phyloP scores from a whole-genome alignment of 768 basidiomycete species.

The Artomyces pyxidatus region DNA sequence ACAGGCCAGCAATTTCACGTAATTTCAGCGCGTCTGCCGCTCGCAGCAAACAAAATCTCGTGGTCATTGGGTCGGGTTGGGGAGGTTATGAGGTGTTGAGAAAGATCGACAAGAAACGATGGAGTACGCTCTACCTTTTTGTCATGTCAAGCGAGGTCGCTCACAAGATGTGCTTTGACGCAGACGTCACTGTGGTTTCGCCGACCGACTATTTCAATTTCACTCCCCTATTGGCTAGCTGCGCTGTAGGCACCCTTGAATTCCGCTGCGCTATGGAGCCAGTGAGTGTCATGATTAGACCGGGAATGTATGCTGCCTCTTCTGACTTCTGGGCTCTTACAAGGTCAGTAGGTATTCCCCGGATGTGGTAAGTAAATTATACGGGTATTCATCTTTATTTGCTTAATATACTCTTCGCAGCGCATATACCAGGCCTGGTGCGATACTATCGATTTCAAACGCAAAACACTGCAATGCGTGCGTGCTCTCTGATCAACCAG shows the following conservation, averaged over 20 bases:
- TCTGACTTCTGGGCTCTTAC: conserved; percentile 1
- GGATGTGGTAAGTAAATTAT: conserved; percentile 35
- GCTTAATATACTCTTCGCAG: conserved; percentile 24
- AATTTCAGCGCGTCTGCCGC: conserved; percentile 16
- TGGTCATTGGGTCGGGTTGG: conserved; percentile 74
- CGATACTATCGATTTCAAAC: conserved; percentile 60
- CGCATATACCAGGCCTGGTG: conserved; percentile 69
- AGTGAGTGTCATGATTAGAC: conserved; percentile 32
- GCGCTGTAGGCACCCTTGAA: conserved; percentile 79
- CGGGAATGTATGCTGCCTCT: too few relatives aligned
- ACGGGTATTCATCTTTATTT: too few relatives aligned
- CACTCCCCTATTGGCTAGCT: conserved; percentile 57
- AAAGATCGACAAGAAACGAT: conserved; percentile 61
- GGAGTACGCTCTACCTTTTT: conserved; percentile 37
- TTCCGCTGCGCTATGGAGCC: conserved; percentile 77
- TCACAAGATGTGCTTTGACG: too few relatives aligned
- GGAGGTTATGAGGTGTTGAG: conserved; percentile 66
- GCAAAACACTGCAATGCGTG: conserved; percentile 53
- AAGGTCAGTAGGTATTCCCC: conserved; percentile 52
- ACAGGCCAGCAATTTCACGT: conserved; percentile 4
- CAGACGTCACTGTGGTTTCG: conserved; percentile 61
- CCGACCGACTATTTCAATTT: conserved; percentile 66
- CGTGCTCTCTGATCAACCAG: conserved; percentile 18
- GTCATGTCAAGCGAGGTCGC: not conserved
- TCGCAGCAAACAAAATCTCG: conserved; percentile 34